phyloP scores from a whole-genome alignment of 345 rosid species.

The Hibiscus syriacus region DNA sequence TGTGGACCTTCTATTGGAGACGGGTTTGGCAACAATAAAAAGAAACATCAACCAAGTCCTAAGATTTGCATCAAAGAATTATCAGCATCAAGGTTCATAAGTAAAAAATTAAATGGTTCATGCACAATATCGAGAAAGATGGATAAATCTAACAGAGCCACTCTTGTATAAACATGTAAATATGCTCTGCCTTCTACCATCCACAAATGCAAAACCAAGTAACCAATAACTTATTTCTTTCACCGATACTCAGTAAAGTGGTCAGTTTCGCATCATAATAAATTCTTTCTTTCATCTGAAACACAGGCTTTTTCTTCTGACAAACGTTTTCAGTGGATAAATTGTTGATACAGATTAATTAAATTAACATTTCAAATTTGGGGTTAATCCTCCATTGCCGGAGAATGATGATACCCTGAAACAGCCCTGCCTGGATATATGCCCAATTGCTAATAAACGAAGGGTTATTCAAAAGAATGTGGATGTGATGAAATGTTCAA shows the following conservation, averaged over 20 bases:
- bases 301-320: background rate
- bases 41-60: background rate
- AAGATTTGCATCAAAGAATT: background rate
- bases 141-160: background rate
- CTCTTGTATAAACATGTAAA: background rate
- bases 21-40: background rate
- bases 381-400: background rate
- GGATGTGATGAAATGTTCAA: constrained; percentile 43
- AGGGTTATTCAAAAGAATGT: constrained; percentile 9
- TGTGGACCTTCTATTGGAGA: background rate
- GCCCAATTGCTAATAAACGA: constrained; percentile 52
- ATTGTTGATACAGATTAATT: constrained; percentile 7
- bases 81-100: background rate
- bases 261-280: background rate
- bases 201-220: no score
- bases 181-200: background rate
- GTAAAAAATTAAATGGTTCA: background rate
- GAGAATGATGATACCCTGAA: constrained; percentile 20
- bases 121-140: background rate
- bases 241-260: no score
- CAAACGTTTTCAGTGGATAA: background rate
- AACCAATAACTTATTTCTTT: background rate
- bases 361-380: constrained; percentile 3
- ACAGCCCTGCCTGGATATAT: constrained; percentile 71
- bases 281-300: background rate